These are phyloP conservation scores for Pythium volutum DNA, from an alignment of 352 stramenopile species.

Conservation along the genomic window DNA sequence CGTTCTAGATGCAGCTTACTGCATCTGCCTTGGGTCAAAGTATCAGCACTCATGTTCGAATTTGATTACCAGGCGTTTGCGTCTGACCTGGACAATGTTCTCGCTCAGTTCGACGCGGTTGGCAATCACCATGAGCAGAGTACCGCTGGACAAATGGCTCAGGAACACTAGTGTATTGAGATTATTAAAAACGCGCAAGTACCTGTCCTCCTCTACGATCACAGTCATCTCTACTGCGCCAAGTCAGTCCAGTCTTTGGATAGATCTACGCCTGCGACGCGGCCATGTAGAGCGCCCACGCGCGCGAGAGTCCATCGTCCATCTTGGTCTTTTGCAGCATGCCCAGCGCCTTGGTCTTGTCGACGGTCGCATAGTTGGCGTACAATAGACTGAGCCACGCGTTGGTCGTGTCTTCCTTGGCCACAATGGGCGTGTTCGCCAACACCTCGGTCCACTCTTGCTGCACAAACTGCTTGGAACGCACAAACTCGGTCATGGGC, in stretches of 20 bases:
- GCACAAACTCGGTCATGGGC: conserved; percentile 62
- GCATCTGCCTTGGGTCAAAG: not conserved
- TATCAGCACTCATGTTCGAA: not conserved
- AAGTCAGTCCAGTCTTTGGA: not conserved
- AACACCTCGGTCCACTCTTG: conserved; percentile 47
- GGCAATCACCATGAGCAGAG: not conserved
- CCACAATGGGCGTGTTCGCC: not conserved
- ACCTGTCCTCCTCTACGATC: no score
- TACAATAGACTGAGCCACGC: conserved; percentile 31
- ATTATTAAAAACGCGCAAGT: no score
- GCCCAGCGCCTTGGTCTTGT: conserved; percentile 14
- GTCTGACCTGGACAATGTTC: conserved; percentile 43
- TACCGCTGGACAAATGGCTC: conserved; percentile 2
- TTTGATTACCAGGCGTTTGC: conserved; percentile 33
- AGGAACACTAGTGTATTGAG: conserved; percentile 7
- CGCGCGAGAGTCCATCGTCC: conserved; percentile 29
- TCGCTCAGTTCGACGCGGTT: conserved; percentile 41
- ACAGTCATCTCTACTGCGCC: no score
- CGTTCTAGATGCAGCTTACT: not conserved
- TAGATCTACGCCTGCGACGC: conserved; percentile 48
- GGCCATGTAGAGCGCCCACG: conserved; percentile 38
- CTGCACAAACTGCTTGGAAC: conserved; percentile 50
- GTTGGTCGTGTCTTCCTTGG: not conserved
- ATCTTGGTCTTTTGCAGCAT: conserved; percentile 20
- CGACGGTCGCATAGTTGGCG: conserved; percentile 33